Base-by-base conservation (phyloP, 768 basidiomycete species). In the Termitomyces sp. region DNA sequence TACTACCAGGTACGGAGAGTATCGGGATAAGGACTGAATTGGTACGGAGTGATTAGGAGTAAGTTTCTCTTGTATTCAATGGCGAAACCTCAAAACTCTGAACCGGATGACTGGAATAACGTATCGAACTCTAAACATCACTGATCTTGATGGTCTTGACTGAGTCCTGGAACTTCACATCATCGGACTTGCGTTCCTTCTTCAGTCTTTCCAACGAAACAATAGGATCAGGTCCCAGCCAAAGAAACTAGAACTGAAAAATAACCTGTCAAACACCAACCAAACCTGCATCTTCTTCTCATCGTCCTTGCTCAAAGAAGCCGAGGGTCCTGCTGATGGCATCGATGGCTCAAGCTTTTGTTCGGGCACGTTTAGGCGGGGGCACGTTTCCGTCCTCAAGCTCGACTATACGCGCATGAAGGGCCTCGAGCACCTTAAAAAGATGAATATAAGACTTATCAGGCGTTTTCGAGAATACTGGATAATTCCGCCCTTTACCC, bases 201-300 rank as follows among this genome's bases (percentile, higher is more conserved):
- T 75, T 74, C 44, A 75, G 54, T 28, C 19, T 74, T 74, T 30
- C 24, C 34, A 17, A 38, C 17, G 1, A 42, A 54, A 38, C 8
- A 32, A 28, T 30, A 30, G n/a, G 41, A 41, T 2, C 15, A 8
- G 7, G 28, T 28, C 28, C 28, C 28, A 28, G 35, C 15, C 26
- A 45, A 22, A 44, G 32, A 5, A 44, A 50, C 43, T 37, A 34
- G 35, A 35, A 37, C 11, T 40, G 8, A n/a, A 12, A 58, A 58
- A 64, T 30, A 55, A 72, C 74, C 68, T 56, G 54, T 74, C 73
- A 54, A 72, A 73, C 26, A 74, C 66, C 60, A 72, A 74, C 62
- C 74, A 74, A 10, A 74, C 58, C 58, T 70, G 68, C 53, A 71
- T 59, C 57, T 74, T 75, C 58, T 76, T 76, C 55, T 74, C 72